A percentile compares a stretch with the other conserved stretches of the same genome.
Conservation (phyloP, 2,329 filamentous ascomycete species). For the Drechslerella coelobrocha region DNA sequence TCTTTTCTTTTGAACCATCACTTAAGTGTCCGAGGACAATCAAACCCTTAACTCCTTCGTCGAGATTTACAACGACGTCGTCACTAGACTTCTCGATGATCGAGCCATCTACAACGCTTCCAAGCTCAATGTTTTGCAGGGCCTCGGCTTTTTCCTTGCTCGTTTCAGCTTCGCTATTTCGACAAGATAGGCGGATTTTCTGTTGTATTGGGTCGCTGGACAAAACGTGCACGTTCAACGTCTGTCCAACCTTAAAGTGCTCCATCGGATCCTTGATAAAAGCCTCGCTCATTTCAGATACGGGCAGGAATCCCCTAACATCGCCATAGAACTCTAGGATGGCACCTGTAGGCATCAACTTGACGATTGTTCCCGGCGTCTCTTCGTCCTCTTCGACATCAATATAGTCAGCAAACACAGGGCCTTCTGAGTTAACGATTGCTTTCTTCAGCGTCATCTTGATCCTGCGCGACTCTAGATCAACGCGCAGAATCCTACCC, state of each 20-base stretch:
- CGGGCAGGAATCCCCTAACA: constrained; percentile 84
- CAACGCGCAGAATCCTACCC: constrained; percentile 80
- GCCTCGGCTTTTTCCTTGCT: constrained; percentile 66
- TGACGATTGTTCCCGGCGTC: constrained; percentile 84
- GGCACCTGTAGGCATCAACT: constrained; percentile 77
- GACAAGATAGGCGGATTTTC: constrained; percentile 88
- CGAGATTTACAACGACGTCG: constrained; percentile 76
- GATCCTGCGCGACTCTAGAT: constrained; percentile 76
- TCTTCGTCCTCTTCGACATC: constrained; percentile 76
- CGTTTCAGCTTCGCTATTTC: constrained; percentile 78
- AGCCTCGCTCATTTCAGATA: constrained; percentile 97
- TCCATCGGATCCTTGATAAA: constrained; percentile 87
- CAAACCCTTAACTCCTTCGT: constrained; percentile 75
- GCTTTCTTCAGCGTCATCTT: constrained; percentile 93
- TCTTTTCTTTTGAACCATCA: constrained; percentile 82
- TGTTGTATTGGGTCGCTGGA: constrained; percentile 74
- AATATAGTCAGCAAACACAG: constrained; percentile 79
- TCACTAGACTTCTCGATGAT: constrained; percentile 82
- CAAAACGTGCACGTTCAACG: constrained; percentile 86
- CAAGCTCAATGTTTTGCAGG: constrained; percentile 75
- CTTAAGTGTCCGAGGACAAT: constrained; percentile 80
- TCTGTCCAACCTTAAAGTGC: constrained; percentile 89
- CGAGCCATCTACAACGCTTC: constrained; percentile 76
- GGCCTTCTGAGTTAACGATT: constrained; percentile 83
- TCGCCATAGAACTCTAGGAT: constrained; percentile 90